Base-by-base conservation (phyloP, 257 asterid species). In the Verbena officinalis region DNA sequence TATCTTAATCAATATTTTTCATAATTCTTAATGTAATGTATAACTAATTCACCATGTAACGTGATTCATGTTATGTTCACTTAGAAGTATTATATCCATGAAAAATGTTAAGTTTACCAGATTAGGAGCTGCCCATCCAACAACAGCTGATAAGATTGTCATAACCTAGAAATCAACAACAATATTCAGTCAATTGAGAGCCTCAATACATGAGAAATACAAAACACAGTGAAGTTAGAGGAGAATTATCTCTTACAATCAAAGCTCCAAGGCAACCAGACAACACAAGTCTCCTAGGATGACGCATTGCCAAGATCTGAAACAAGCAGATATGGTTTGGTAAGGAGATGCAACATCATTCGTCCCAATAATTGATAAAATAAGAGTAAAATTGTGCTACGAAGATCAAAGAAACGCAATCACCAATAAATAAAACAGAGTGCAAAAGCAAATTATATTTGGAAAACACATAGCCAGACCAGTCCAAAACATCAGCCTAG, bases 61-160 rank as follows among this genome's bases (percentile, higher is more conserved):
- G n/a, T n/a, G n/a, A n/a, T n/a, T n/a, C n/a, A n/a, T 27, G 33
- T 27, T 27, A 27, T 27, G 2, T 27, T 27, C 33, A 5, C 33
- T 16, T 16, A 12, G 42, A 48, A 43, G n/a, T 49, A 51, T 17
- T n/a, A 59, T 11, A 43, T 54, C 42, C 23, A 63, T 42, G 54
- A 9, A 39, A 51, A 42, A 2, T 4, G 23, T 36, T 46, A 6
- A 65, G 54, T 5, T 50, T 67, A 90, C 97, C 83, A 93, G 78
- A 71, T 83, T 93, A 42, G 99, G 99, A 59, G 99, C 97, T 62
- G 97, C 97, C 99, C 99, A 93, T 51, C 99, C 99, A 69, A 93
- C 99, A 56, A 87, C 84, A 22, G 66, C 96, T 65, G 99, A 93
- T 71, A 93, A 83, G 64, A 93, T 86, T 22, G 99, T 93, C 99